A percentile compares a stretch with the other conserved stretches of the same genome.
Conservation (phyloP, 345 rosid genomes). For the Litchi chinensis region DNA sequence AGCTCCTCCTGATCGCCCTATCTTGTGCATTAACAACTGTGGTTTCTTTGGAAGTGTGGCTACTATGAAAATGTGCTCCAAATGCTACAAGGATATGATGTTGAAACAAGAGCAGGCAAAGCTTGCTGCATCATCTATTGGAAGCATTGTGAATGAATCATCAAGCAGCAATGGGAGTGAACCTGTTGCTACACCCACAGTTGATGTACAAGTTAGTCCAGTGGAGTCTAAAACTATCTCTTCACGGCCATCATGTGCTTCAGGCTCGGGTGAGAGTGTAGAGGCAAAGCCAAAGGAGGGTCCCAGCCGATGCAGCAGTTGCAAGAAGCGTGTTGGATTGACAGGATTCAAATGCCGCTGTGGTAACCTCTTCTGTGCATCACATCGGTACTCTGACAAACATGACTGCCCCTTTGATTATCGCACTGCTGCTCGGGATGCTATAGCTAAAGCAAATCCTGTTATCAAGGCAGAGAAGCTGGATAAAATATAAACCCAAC, state of each 20-base stretch:
- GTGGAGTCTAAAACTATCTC: slow-evolving; percentile 46
- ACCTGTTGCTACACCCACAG: slow-evolving; percentile 38
- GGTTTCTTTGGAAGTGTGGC: slow-evolving; percentile 95
- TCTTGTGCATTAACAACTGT: slow-evolving; percentile 77
- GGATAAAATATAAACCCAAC: slow-evolving; percentile 59
- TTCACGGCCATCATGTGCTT: slow-evolving; percentile 42
- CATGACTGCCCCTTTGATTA: slow-evolving; percentile 82
- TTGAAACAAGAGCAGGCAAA: slow-evolving; percentile 77
- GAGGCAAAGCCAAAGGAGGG: slow-evolving; percentile 71
- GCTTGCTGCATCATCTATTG: slow-evolving; percentile 71
- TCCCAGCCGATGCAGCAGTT: slow-evolving; percentile 72
- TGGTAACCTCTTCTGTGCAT: slow-evolving; percentile 71
- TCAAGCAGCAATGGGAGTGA: slow-evolving; percentile 42
- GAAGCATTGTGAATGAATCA: slow-evolving; percentile 52
- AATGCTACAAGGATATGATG: slow-evolving; percentile 80
- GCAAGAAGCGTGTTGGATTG: slow-evolving; percentile 81
- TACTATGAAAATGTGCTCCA: slow-evolving; percentile 95
- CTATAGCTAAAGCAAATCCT: slow-evolving; percentile 88
- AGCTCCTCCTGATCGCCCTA: slow-evolving; percentile 81
- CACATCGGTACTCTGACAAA: slow-evolving; percentile 87
- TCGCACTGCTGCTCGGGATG: slow-evolving; percentile 74
- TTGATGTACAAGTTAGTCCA: slow-evolving; percentile 42
- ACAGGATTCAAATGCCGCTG: slow-evolving; percentile 87
- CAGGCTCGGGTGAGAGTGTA: slow-evolving; percentile 30
- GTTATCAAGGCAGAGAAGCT: slow-evolving; percentile 92